Evolutionary conservation across 371 early-diverging fungal genomes (phyloP).

Genomic region (Mucor plumbeus): DNA sequence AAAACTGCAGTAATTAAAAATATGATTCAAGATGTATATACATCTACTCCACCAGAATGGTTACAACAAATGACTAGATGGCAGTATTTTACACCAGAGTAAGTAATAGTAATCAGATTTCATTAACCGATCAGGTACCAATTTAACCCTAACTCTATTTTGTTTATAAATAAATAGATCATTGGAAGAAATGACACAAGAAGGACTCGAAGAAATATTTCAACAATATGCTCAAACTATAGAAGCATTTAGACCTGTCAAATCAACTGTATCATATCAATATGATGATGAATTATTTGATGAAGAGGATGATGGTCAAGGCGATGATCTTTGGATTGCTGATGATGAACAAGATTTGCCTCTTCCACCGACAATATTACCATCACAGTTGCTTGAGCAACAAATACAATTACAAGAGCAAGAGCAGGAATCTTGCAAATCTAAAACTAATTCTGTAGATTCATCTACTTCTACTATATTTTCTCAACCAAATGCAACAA

Average conservation of each 20-base stretch:
- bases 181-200: constrained; percentile 53
- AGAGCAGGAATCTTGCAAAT: constrained; percentile 1
- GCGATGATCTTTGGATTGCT: constrained; percentile 27
- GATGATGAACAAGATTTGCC: constrained; percentile 16
- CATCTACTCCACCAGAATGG: constrained; percentile 55
- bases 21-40: constrained; percentile 47
- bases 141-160: too few species aligned
- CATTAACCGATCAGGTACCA: neutral
- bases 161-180: constrained; percentile 30
- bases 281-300: constrained; percentile 30
- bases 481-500: constrained; percentile 29
- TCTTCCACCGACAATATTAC: neutral
- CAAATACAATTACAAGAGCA: neutral
- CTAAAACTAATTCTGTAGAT: constrained; percentile 10
- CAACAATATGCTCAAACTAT: constrained; percentile 52
- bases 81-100: constrained; percentile 59
- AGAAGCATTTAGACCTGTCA: constrained; percentile 49
- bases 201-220: constrained; percentile 51
- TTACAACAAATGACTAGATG: constrained; percentile 60
- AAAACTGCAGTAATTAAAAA: constrained; percentile 58
- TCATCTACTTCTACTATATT: constrained; percentile 18
- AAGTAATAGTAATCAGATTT: constrained; percentile 22
- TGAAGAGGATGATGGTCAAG: constrained; percentile 27
- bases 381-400: neutral
- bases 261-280: constrained; percentile 18